phyloP scores from a whole-genome alignment of 768 basidiomycete genomes.

The Xerocomus spinulosus region DNA sequence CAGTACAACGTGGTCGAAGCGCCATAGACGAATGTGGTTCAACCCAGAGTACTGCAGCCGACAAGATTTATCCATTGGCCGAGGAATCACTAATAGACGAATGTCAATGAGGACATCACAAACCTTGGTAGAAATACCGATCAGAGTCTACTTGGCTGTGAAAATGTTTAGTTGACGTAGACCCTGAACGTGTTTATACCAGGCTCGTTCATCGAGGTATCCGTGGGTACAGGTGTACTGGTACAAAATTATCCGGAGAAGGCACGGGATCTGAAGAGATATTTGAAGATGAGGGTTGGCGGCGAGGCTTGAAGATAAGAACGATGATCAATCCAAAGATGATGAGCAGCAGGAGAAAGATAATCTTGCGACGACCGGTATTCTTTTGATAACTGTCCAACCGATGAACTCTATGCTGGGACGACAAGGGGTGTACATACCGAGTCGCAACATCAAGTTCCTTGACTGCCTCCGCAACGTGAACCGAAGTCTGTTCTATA shows the following conservation, averaged over 20 bases:
- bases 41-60: background rate
- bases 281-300: constrained; percentile 36
- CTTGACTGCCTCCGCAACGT: constrained; percentile 77
- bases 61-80: constrained; percentile 13
- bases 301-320: constrained; percentile 88
- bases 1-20: constrained; percentile 10
- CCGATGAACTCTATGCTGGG: background rate
- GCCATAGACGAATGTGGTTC: constrained; percentile 1
- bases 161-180: constrained; percentile 4
- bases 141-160: constrained; percentile 2
- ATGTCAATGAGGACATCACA: background rate
- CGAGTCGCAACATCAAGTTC: constrained; percentile 79
- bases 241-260: constrained; percentile 26
- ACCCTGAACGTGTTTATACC: constrained; percentile 13
- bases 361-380: constrained; percentile 89
- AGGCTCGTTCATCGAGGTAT: constrained; percentile 25
- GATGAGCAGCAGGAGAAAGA: constrained; percentile 84
- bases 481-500: constrained; percentile 83
- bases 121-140: constrained; percentile 14
- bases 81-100: constrained; percentile 3
- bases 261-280: constrained; percentile 24
- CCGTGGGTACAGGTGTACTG: constrained; percentile 31
- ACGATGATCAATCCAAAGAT: constrained; percentile 85
- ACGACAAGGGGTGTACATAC: constrained; percentile 40
- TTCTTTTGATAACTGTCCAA: constrained; percentile 81